phyloP scores from a whole-genome alignment of 495 filamentous ascomycete genomes.

The Neurospora sp. region DNA sequence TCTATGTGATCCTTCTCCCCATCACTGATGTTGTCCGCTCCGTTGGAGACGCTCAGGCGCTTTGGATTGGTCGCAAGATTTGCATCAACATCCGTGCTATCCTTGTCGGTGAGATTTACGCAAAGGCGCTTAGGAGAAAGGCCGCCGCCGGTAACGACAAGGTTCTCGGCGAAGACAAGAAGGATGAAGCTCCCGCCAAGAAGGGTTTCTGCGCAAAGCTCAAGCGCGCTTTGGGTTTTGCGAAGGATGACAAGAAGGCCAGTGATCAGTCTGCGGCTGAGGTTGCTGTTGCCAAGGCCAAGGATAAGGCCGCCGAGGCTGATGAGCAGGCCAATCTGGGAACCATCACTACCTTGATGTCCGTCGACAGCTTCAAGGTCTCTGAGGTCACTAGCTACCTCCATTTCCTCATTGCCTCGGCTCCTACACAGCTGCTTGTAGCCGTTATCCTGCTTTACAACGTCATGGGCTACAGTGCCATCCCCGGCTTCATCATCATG shows the following conservation, averaged over 20 bases:
- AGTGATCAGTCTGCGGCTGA: conserved; percentile 7
- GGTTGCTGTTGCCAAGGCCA: conserved; percentile 21
- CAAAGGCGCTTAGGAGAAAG: conserved; percentile 89
- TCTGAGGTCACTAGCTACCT: conserved; percentile 86
- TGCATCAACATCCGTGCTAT: conserved; percentile 89
- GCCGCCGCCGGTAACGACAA: conserved; percentile 68
- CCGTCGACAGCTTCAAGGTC: conserved; percentile 98
- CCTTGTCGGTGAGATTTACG: conserved; percentile 95
- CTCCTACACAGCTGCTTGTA: conserved; percentile 73
- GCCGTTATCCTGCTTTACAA: conserved; percentile 65
- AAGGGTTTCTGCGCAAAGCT: conserved; percentile 37
- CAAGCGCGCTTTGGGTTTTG: conserved; percentile 47
- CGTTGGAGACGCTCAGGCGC: conserved; percentile 71
- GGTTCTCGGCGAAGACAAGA: conserved; percentile 44
- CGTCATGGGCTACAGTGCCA: conserved; percentile 84
- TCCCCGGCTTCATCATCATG: conserved; percentile 93
- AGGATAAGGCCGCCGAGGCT: conserved; percentile 30
- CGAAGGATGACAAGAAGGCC: conserved; percentile 39
- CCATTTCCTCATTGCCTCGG: conserved; percentile 79
- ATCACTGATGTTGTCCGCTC: conserved; percentile 69
- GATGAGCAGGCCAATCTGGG: conserved; percentile 81
- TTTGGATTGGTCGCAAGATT: conserved; percentile 88
- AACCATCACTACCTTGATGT: conserved; percentile 97
- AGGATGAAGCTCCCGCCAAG: conserved; percentile 27
- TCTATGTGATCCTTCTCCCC: conserved; percentile 86